A percentile compares a stretch with the other conserved stretches of the same genome.
These are phyloP conservation scores for Casaregolazyma lundiana DNA, from an alignment of 1,139 yeast genomes.

Conservation along the genomic window DNA sequence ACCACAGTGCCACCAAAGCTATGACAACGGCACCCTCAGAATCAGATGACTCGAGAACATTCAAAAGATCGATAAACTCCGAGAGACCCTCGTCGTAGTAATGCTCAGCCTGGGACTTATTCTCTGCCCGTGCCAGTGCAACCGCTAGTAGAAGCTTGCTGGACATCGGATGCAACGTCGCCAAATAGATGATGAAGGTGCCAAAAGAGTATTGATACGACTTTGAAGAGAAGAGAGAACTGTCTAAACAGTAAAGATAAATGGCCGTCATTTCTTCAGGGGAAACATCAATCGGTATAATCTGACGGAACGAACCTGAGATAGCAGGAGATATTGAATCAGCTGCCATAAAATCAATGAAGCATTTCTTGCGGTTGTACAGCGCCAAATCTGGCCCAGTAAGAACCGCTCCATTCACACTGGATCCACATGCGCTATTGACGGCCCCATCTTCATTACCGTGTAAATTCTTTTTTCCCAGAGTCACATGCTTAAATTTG, in stretches of 20 bases:
- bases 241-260: not conserved
- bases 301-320: not conserved
- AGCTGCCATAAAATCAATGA: not conserved
- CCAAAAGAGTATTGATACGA: not conserved
- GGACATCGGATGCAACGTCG: not conserved
- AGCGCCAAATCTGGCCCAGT: not conserved
- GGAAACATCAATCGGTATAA: not conserved
- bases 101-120: not conserved
- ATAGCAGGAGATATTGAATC: not conserved
- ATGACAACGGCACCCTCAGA: not conserved
- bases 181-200: not conserved
- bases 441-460: not conserved
- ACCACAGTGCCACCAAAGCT: not conserved
- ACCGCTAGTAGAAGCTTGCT: not conserved
- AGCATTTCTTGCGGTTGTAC: not conserved
- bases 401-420: no score
- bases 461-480: not conserved
- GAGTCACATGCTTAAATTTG: not conserved
- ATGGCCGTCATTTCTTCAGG: not conserved
- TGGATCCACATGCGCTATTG: not conserved
- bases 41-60: not conserved
- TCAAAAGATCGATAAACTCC: not conserved
- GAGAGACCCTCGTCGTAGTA: not conserved
- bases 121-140: not conserved
- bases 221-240: not conserved